Percentiles rank a stretch among this genome's conserved stretches.
Conservation (phyloP, 148 eudicot species). For the Cornus controversa region DNA sequence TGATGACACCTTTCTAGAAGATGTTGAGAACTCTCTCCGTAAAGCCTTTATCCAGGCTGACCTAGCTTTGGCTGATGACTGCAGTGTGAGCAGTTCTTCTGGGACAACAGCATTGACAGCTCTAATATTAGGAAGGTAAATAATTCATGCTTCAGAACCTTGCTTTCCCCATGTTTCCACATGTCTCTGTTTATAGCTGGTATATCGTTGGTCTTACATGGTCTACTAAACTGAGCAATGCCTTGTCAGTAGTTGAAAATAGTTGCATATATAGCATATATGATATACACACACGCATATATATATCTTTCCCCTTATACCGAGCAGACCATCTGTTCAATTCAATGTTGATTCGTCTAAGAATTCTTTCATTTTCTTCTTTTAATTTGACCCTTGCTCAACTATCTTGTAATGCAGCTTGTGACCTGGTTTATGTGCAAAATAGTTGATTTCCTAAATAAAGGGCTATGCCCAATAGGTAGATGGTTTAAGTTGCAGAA, state of each 20-base stretch:
- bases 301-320: background rate
- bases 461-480: background rate
- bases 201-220: background rate
- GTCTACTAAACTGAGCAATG: no score
- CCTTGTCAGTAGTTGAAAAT: background rate
- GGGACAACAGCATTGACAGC: slow-evolving; percentile 87
- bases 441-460: background rate
- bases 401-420: background rate
- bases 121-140: slow-evolving; percentile 71
- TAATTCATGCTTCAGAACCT: background rate
- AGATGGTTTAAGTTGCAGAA: background rate
- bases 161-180: background rate
- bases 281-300: background rate
- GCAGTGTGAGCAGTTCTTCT: slow-evolving; percentile 52
- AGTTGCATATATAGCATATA: background rate
- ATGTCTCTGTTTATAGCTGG: background rate
- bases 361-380: background rate
- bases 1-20: slow-evolving; percentile 46
- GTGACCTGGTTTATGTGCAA: background rate
- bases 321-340: background rate
- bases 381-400: background rate
- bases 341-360: background rate
- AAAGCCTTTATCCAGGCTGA: slow-evolving; percentile 71
- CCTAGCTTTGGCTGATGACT: slow-evolving; percentile 67
- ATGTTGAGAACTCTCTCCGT: slow-evolving; percentile 54